phyloP scores from a whole-genome alignment of 805 yeast species.

The Candida multigemmis region DNA sequence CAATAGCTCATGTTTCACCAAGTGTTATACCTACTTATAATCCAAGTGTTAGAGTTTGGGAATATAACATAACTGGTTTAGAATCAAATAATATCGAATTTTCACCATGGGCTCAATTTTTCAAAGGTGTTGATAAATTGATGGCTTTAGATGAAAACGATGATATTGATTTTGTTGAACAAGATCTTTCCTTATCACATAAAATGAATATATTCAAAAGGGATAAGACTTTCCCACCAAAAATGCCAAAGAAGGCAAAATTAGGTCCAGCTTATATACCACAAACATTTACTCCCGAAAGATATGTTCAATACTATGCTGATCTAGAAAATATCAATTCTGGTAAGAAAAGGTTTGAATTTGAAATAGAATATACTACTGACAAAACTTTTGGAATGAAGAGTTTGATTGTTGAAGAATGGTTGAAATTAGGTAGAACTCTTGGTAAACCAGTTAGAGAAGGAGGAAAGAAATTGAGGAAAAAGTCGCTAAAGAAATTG shows the following conservation, averaged over 20 bases:
- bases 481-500: constrained; percentile 8
- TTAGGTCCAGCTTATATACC: constrained; percentile 72
- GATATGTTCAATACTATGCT: constrained; percentile 67
- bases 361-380: constrained; percentile 62
- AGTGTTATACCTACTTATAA: constrained; percentile 80
- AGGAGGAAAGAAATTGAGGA: constrained; percentile 4
- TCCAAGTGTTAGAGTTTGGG: constrained; percentile 81
- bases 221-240: constrained; percentile 58
- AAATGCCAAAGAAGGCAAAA: constrained; percentile 42
- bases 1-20: constrained; percentile 61
- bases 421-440: constrained; percentile 48
- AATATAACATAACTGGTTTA: constrained; percentile 62
- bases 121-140: constrained; percentile 34
- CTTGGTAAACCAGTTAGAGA: constrained; percentile 35
- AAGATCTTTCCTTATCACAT: constrained; percentile 3
- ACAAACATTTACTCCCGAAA: constrained; percentile 64
- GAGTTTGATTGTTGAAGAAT: constrained; percentile 50
- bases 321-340: constrained; percentile 45
- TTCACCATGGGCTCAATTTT: constrained; percentile 55
- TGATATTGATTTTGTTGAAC: constrained; percentile 10
- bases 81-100: constrained; percentile 9
- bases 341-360: constrained; percentile 40
- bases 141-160: constrained; percentile 19
- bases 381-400: constrained; percentile 47
- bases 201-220: constrained; percentile 8